Evolutionary conservation across 2,329 filamentous ascomycete genomes (phyloP).

Genomic region (Pseudocercospora cruenta): DNA sequence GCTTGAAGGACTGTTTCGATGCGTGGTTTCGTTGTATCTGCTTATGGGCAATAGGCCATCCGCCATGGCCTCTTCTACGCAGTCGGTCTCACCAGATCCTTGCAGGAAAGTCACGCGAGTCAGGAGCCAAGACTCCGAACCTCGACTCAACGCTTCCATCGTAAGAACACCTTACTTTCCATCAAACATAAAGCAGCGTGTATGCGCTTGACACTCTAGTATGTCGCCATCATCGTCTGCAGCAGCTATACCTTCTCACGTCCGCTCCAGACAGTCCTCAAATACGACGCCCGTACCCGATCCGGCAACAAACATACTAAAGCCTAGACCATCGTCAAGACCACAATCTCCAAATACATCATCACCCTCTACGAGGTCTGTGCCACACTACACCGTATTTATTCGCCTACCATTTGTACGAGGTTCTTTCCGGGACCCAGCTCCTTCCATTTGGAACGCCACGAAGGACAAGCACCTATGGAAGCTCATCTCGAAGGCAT

Average conservation of each 20-base stretch:
- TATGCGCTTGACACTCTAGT: not conserved
- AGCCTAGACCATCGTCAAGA: conserved; percentile 22
- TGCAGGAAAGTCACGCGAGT: conserved; percentile 6
- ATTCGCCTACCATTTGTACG: conserved; percentile 87
- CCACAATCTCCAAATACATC: conserved; percentile 17
- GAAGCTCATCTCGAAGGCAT: conserved; percentile 83
- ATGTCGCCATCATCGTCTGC: conserved; percentile 35
- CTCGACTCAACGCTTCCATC: conserved; percentile 5
- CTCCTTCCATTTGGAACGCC: conserved; percentile 84
- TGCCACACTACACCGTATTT: conserved; percentile 69
- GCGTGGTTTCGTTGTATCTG: not conserved
- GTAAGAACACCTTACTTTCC: conserved; percentile 11
- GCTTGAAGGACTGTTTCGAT: conserved; percentile 18
- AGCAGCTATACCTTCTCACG: conserved; percentile 16
- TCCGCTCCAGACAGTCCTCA: conserved; percentile 31
- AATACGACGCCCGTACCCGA: conserved; percentile 24
- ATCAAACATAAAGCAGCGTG: conserved; percentile 9
- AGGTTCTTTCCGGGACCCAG: conserved; percentile 86
- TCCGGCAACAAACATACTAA: not conserved
- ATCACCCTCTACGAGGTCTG: conserved; percentile 8
- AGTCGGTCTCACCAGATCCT: not conserved
- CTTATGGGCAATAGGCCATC: not conserved
- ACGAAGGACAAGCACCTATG: conserved; percentile 86
- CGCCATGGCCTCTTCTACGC: not conserved
- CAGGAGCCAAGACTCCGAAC: conserved; percentile 1